A percentile compares a stretch with the other conserved stretches of the same genome.
phyloP scores from a whole-genome alignment of 2,329 filamentous ascomycete genomes.

The Colletotrichum truncatum region DNA sequence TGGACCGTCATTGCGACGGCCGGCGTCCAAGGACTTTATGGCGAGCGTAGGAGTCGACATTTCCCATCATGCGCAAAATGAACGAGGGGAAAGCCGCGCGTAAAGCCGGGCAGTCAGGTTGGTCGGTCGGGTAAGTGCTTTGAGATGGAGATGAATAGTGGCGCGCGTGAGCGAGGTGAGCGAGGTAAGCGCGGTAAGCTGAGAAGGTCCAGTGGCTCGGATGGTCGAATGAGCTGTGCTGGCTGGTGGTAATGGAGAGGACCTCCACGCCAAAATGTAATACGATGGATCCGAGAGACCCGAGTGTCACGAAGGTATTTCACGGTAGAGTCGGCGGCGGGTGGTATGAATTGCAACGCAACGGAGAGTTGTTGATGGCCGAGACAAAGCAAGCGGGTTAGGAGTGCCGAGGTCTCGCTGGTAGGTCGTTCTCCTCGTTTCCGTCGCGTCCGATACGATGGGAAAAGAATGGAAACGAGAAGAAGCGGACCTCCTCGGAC shows the following conservation, averaged over 20 bases:
- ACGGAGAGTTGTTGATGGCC: conserved; percentile 7
- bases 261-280: conserved; percentile 4
- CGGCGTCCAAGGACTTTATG: conserved; percentile 27
- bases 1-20: conserved; percentile 19
- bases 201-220: neutral
- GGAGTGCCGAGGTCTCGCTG: neutral
- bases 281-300: conserved; percentile 24
- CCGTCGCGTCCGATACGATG: conserved; percentile 18
- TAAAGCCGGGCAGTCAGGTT: neutral
- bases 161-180: neutral
- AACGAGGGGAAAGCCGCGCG: neutral
- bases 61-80: conserved; percentile 25
- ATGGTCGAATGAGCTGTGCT: neutral
- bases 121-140: neutral
- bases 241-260: neutral
- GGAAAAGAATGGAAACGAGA: neutral
- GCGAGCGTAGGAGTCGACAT: conserved; percentile 29
- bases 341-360: conserved; percentile 1
- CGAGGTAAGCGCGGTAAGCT: conserved; percentile 14
- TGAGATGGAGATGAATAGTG: neutral
- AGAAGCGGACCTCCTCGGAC: conserved; percentile 5
- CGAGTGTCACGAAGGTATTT: conserved; percentile 2
- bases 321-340: neutral
- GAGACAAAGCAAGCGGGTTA: neutral
- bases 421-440: conserved; percentile 1